These are phyloP conservation scores for Fusarium sulawesiense DNA, from an alignment of 2,329 filamentous ascomycete genomes.

Conservation along the genomic window DNA sequence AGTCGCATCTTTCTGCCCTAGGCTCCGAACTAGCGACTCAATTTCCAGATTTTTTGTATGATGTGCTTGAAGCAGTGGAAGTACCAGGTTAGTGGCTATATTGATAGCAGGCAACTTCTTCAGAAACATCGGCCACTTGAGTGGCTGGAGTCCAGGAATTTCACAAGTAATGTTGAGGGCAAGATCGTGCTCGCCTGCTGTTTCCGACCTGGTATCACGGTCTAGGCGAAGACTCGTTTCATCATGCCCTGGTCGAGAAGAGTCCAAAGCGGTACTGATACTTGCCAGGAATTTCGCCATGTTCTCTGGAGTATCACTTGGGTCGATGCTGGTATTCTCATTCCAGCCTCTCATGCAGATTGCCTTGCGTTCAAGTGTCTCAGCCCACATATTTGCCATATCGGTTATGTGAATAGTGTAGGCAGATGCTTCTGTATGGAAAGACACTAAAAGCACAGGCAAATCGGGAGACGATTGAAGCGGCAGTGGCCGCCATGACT, in stretches of 20 bases:
- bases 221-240: slow-evolving; percentile 59
- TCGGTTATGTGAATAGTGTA: slow-evolving; percentile 78
- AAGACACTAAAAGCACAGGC: slow-evolving; percentile 73
- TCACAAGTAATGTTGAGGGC: slow-evolving; percentile 67
- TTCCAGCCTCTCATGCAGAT: slow-evolving; percentile 72
- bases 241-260: slow-evolving; percentile 56
- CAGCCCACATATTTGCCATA: slow-evolving; percentile 78
- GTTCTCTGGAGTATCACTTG: slow-evolving; percentile 75
- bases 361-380: slow-evolving; percentile 69
- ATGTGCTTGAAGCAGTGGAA: slow-evolving; percentile 63
- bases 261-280: slow-evolving; percentile 65
- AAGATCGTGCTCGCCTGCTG: slow-evolving; percentile 56
- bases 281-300: slow-evolving; percentile 74
- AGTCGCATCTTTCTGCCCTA: slow-evolving; percentile 64
- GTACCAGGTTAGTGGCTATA: slow-evolving; percentile 61
- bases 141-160: slow-evolving; percentile 71
- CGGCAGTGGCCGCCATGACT: slow-evolving; percentile 62
- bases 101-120: slow-evolving; percentile 56
- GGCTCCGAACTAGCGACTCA: slow-evolving; percentile 55
- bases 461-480: slow-evolving; percentile 55
- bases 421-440: slow-evolving; percentile 62
- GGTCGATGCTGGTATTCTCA: slow-evolving; percentile 77
- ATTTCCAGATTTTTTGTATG: slow-evolving; percentile 55
- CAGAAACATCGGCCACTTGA: slow-evolving; percentile 75
- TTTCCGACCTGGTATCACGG: slow-evolving; percentile 48